These are phyloP conservation scores for Curvularia verruculosa DNA, from an alignment of 2,329 filamentous ascomycete species.

Conservation along the genomic window DNA sequence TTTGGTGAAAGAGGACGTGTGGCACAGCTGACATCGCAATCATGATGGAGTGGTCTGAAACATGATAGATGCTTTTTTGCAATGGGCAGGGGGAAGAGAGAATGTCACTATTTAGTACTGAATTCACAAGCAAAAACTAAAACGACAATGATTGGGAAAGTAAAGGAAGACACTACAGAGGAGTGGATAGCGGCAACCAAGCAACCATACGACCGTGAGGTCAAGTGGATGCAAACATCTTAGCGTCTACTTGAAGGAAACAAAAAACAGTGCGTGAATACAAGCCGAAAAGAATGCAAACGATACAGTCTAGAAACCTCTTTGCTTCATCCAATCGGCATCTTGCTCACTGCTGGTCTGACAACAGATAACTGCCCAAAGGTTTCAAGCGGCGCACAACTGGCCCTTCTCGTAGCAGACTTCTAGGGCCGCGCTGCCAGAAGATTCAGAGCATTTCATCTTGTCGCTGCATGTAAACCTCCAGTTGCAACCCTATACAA, in stretches of 20 bases:
- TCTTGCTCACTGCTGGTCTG: too few relatives aligned
- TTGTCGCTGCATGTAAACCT: too few relatives aligned
- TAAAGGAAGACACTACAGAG: background rate
- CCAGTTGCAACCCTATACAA: too few relatives aligned
- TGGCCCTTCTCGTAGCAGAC: too few relatives aligned
- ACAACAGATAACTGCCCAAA: too few relatives aligned
- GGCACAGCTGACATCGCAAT: background rate
- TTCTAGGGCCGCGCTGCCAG: too few relatives aligned
- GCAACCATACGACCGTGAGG: background rate
- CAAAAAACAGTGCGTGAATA: background rate
- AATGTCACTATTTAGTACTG: background rate
- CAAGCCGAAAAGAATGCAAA: background rate
- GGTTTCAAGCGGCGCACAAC: too few relatives aligned
- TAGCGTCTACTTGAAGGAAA: background rate
- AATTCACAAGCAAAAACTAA: too few relatives aligned
- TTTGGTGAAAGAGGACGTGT: too few relatives aligned
- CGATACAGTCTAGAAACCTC: background rate
- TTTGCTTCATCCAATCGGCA: background rate
- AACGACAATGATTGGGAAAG: background rate
- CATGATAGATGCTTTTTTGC: background rate
- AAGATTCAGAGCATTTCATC: too few relatives aligned
- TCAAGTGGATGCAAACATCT: background rate
- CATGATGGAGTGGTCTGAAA: background rate
- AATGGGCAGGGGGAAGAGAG: background rate
- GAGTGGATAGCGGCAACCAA: background rate